phyloP scores from a whole-genome alignment of 108 stramenopile species.

The Nitzschia sp. region DNA sequence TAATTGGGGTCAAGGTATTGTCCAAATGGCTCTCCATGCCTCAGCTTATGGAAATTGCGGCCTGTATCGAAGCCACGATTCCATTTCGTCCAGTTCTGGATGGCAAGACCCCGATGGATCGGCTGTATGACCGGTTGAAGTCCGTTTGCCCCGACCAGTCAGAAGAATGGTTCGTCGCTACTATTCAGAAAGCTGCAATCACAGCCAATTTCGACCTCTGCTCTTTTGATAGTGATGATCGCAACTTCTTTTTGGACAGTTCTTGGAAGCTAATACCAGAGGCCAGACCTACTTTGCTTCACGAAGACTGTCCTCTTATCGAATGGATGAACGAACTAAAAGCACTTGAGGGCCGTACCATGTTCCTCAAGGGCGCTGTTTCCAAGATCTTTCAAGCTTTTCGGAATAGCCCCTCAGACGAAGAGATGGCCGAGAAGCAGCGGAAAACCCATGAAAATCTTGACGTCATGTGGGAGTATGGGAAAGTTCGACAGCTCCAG shows the following conservation, averaged over 20 bases:
- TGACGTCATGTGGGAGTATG: conserved; percentile 21
- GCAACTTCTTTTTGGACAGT: conserved; percentile 53
- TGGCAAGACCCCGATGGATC: conserved; percentile 47
- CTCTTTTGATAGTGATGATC: conserved; percentile 54
- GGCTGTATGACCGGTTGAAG: conserved; percentile 41
- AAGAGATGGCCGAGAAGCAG: conserved; percentile 29
- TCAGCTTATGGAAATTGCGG: conserved; percentile 46
- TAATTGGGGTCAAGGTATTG: conserved; percentile 48
- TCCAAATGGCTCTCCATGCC: conserved; percentile 23
- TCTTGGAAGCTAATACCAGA: conserved; percentile 67
- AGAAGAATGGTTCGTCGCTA: conserved; percentile 34
- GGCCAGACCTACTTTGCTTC: conserved; percentile 37
- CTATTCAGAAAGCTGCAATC: conserved; percentile 46
- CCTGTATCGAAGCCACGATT: conserved; percentile 70
- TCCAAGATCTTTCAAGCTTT: conserved; percentile 40
- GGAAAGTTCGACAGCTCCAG: conserved; percentile 35
- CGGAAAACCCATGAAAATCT: conserved; percentile 27
- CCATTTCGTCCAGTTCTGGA: conserved; percentile 49
- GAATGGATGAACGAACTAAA: conserved; percentile 33
- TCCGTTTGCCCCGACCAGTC: conserved; percentile 26
- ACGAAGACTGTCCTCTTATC: conserved; percentile 36
- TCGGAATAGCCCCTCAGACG: conserved; percentile 22
- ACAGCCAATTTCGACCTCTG: conserved; percentile 54
- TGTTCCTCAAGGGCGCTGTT: conserved; percentile 25
- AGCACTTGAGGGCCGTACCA: conserved; percentile 25